Percentiles rank a stretch among this genome's conserved stretches.
phyloP scores from a whole-genome alignment of 768 basidiomycete genomes.

The Suillus spraguei region DNA sequence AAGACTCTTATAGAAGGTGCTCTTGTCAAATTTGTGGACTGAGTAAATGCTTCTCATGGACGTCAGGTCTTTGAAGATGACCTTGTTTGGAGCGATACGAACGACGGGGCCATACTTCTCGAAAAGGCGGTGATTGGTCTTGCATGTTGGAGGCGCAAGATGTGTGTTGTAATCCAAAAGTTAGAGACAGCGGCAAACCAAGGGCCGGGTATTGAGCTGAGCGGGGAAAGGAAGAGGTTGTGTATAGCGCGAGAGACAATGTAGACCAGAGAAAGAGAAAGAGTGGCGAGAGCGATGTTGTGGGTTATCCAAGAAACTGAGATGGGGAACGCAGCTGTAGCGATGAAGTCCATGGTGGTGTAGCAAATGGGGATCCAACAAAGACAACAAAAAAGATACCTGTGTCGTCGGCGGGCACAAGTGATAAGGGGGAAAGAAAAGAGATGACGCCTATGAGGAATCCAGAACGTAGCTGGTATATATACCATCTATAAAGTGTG shows the following conservation, averaged over 20 bases:
- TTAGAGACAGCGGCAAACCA: constrained; percentile 80
- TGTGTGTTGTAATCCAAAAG: constrained; percentile 73
- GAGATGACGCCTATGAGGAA: constrained; percentile 16
- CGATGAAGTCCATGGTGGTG: constrained; percentile 24
- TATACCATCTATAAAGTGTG: constrained; percentile 29
- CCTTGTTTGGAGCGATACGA: constrained; percentile 77
- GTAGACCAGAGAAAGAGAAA: constrained; percentile 35
- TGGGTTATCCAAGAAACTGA: constrained; percentile 32
- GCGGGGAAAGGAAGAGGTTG: constrained; percentile 63
- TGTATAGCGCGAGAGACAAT: constrained; percentile 39
- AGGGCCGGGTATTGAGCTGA: constrained; percentile 74
- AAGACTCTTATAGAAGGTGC: constrained; percentile 78
- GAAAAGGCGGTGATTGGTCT: constrained; percentile 66
- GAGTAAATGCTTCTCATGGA: constrained; percentile 73
- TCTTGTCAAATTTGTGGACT: constrained; percentile 82
- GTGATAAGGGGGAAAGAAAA: constrained; percentile 12
- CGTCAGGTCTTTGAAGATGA: constrained; percentile 74
- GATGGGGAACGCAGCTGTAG: constrained; percentile 11
- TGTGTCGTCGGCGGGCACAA: constrained; percentile 9
- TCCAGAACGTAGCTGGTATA: constrained; percentile 27
- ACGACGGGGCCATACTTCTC: constrained; percentile 77
- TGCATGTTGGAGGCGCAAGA: constrained; percentile 73
- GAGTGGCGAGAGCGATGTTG: constrained; percentile 24
- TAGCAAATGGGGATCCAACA: constrained; percentile 10
- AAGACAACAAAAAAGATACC: constrained; percentile 9